Base-by-base conservation (phyloP, 2,329 filamentous ascomycete species). In the Colletotrichum plurivorum region DNA sequence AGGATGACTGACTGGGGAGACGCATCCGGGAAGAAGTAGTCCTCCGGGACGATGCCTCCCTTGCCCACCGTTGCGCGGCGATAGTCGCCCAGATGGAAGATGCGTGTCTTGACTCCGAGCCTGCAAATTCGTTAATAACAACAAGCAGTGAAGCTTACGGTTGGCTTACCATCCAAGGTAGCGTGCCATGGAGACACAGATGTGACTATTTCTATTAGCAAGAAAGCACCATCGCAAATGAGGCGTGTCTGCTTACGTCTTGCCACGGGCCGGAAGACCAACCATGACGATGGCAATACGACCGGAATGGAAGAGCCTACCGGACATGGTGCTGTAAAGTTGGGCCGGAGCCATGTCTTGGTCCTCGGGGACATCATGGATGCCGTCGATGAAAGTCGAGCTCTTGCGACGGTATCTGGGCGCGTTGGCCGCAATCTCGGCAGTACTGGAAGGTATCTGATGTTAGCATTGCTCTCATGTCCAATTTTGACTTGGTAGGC, bases 261-360 rank as follows among this genome's bases (percentile, higher is more conserved):
- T 99, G 70, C 96, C 96, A 76, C 96, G 91, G 46, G 96, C 96
- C 49, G 96, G 96, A 36, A 98, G 89, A 25, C 96, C 96, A 73
- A 98, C 96, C 79, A 97, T 98, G 73, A 96, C 95, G 75, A 99
- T 98, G 55, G 95, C 95, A 78, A 99, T 99, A 67, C 95, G 91
- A 55, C 96, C 96, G 22, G 96, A 98, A 81, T 99, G 96, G 79
- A 99, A 99, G 36, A 99, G 90, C 49, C 96, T 90, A 56, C 96
- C 96, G 55, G 95, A 98, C 88, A 98, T 97, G 61, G 96, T 99
- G 80, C 94, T 98, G 84, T 99, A 99, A 53, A 99, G 88, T 83
- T 99, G 96, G 73, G 96, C 96, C 36, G 96, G 96, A 5, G 96
- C 96, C 88, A 97, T 89, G 74, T 95, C 85, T 71, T 84, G 82